Base-by-base conservation (phyloP, 352 stramenopile genomes). In the Phytophthora sansomeana region DNA sequence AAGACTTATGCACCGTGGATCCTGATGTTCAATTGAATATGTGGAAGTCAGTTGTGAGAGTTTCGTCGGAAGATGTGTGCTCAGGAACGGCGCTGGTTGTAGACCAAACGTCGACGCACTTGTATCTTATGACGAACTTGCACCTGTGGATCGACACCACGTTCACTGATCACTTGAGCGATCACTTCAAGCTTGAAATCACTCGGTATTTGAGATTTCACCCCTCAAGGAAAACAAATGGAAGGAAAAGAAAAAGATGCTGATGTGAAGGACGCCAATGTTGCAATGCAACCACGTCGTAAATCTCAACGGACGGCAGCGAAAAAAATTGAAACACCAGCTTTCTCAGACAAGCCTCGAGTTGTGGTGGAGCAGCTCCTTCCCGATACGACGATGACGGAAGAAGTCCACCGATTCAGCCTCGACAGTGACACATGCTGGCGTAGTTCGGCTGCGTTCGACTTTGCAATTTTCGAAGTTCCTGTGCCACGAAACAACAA, bases 391-490 rank as follows among this genome's bases (percentile, higher is more conserved):
- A 63, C 48, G 14, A 58, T 41, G 54, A 14, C 59, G 46, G 49
- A 39, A 60, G 49, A 73, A 67, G 58, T 77, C 29, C 41, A 36
- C 58, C 52, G 19, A 49, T 71, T 77, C 43, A 59, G 33, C n/a
- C 58, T 74, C 55, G 44, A 48, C 29, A 59, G 49, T 67, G 64
- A 55, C 59, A 17, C n/a, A n/a, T 77, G 69, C 51, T 77, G 69
- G 69, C 30, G 54, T 52, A 72, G 63, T 77, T 74, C 69, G 26
- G 58, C 51, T 57, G 51, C 11, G 17, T 71, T 71, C 53, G 58
- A 74, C 48, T 74, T 68, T 43, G 69, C 58, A 44, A 78, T 78
- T 61, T 78, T 79, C 51, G 21, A 79, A 74, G 42, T 79, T 64
- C 21, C 56, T 50, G 32, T 65, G 35, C 35, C 62, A 56, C 48